phyloP scores from a whole-genome alignment of 2,329 filamentous ascomycete species.

The Talaromyces verruculosus region DNA sequence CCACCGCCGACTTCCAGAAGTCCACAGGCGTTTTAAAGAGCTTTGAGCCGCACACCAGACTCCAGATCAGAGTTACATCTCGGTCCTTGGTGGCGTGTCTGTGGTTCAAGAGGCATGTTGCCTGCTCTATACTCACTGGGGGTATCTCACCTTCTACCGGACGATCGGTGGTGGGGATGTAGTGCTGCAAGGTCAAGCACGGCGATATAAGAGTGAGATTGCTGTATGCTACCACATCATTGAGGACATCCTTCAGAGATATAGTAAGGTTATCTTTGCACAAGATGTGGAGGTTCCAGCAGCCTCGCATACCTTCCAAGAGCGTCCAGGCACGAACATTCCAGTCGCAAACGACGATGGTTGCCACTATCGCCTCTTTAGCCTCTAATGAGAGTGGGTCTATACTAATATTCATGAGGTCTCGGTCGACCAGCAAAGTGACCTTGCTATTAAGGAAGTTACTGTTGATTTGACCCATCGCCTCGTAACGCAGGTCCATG shows the following conservation, averaged over 20 bases:
- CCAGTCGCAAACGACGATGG: constrained; percentile 29
- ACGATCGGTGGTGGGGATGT: constrained; percentile 8
- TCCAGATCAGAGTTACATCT: constrained; percentile 28
- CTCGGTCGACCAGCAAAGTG: constrained; percentile 30
- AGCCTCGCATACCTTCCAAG: constrained; percentile 26
- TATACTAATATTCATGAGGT: constrained; percentile 30
- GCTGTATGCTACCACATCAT: constrained; percentile 5
- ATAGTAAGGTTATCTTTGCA: constrained; percentile 22
- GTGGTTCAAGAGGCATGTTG: constrained; percentile 26
- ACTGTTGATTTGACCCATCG: constrained; percentile 22
- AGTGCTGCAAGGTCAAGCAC: constrained; percentile 18
- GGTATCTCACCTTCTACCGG: constrained; percentile 6
- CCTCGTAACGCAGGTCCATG: constrained; percentile 26
- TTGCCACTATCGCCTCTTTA: constrained; percentile 24
- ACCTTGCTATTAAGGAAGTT: constrained; percentile 25
- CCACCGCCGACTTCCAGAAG: constrained; percentile 16
- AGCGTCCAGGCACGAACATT: constrained; percentile 32
- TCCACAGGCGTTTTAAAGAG: constrained; percentile 14
- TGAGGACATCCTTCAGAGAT: background rate
- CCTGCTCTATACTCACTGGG: constrained; percentile 19
- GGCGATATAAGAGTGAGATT: constrained; percentile 18
- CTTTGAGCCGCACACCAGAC: constrained; percentile 23
- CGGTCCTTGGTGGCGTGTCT: constrained; percentile 26
- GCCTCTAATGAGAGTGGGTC: background rate
- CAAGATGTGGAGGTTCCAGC: constrained; percentile 21